A percentile compares a stretch with the other conserved stretches of the same genome.
Evolutionary conservation across 2,329 filamentous ascomycete genomes (phyloP).

Genomic region (Xylariaceae sp.): DNA sequence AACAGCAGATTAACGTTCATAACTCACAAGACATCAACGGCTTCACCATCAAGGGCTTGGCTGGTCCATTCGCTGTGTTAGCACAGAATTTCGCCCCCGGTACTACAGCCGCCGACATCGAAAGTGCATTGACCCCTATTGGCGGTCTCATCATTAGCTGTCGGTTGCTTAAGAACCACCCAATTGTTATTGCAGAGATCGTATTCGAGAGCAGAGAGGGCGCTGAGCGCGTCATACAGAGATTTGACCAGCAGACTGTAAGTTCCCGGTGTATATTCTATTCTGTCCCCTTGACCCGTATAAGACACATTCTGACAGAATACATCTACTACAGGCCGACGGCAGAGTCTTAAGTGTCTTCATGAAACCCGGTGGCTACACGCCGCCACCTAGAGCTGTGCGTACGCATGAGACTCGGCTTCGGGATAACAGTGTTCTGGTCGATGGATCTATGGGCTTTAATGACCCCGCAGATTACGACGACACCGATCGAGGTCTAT

Average conservation of each 20-base stretch:
- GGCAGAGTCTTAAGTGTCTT: slow-evolving; percentile 70
- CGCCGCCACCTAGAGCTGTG: slow-evolving; percentile 31
- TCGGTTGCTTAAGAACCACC: slow-evolving; percentile 59
- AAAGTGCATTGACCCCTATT: slow-evolving; percentile 73
- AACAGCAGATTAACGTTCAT: slow-evolving; percentile 35
- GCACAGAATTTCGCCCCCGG: slow-evolving; percentile 79
- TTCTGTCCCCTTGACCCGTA: not conserved
- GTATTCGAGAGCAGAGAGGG: slow-evolving; percentile 66
- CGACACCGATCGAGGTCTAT: slow-evolving; percentile 39
- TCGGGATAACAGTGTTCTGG: slow-evolving; percentile 36
- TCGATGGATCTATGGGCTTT: slow-evolving; percentile 53
- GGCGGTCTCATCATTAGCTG: slow-evolving; percentile 65
- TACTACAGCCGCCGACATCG: slow-evolving; percentile 76
- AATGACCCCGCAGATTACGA: slow-evolving; percentile 43
- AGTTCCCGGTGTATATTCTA: slow-evolving; percentile 27
- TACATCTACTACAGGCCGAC: slow-evolving; percentile 52
- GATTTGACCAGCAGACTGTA: slow-evolving; percentile 74
- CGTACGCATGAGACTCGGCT: slow-evolving; percentile 32
- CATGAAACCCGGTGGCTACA: slow-evolving; percentile 50
- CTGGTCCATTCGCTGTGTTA: slow-evolving; percentile 66
- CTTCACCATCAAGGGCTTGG: slow-evolving; percentile 67
- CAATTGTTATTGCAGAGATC: slow-evolving; percentile 73
- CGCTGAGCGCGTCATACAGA: slow-evolving; percentile 67
- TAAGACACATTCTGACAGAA: not conserved
- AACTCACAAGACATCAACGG: slow-evolving; percentile 36